Conservation (phyloP, 2,329 filamentous ascomycete genomes). For the Geosmithia putterillii region DNA sequence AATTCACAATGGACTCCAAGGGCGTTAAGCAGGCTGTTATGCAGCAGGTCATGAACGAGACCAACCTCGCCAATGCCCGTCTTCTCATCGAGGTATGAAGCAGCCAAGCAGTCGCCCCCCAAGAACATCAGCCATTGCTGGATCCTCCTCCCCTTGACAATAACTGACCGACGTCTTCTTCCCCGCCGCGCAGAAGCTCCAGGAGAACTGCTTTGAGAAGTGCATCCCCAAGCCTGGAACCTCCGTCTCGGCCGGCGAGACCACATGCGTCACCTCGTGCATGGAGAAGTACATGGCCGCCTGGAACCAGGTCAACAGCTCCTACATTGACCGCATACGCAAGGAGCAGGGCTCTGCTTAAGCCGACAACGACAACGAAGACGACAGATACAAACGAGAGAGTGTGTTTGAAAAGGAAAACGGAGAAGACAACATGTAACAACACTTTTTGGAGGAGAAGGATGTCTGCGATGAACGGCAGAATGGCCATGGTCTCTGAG, state of each 20-base stretch:
- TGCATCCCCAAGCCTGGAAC: slow-evolving; percentile 60
- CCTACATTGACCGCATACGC: slow-evolving; percentile 54
- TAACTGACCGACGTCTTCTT: background rate
- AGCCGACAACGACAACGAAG: no score
- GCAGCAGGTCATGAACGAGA: slow-evolving; percentile 51
- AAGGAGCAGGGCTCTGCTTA: slow-evolving; percentile 29
- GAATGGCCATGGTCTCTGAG: no score
- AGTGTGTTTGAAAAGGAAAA: no score
- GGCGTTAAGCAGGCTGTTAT: slow-evolving; percentile 49
- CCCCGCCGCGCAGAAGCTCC: slow-evolving; percentile 49
- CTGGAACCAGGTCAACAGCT: slow-evolving; percentile 62
- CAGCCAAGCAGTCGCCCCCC: slow-evolving; percentile 1
- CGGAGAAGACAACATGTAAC: background rate
- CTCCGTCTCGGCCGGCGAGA: slow-evolving; percentile 54
- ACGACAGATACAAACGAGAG: no score
- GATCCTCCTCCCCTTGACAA: no score
- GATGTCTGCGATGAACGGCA: no score
- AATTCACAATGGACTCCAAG: slow-evolving; percentile 42
- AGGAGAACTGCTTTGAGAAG: slow-evolving; percentile 69
- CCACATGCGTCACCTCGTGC: slow-evolving; percentile 60
- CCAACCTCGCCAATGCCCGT: slow-evolving; percentile 56
- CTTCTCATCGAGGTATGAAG: slow-evolving; percentile 60
- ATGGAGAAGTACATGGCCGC: slow-evolving; percentile 78
- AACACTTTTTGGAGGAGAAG: background rate
- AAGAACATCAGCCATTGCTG: no score